Evolutionary conservation across 2,329 filamentous ascomycete species (phyloP), one percentile per base, ranked within the genome.

Genomic region (Colletotrichum sublineola): DNA sequence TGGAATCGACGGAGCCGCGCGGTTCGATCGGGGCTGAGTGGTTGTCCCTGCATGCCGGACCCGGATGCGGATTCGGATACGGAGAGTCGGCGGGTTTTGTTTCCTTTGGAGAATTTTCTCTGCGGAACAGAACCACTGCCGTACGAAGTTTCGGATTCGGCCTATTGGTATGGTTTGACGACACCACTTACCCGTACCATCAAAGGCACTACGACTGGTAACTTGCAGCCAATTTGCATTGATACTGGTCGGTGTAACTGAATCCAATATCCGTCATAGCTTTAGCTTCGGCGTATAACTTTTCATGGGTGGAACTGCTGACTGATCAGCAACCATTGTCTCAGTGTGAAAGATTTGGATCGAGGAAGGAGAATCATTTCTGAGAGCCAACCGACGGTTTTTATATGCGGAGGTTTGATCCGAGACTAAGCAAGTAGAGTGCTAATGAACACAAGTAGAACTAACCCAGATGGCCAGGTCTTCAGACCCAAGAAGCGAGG

Each of bases 41-140:
- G 15, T 36, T 58, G 11, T 29, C 7, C 15, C 33, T 31, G 29
- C 29, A 38, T 55, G 33, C 58, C 68, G 69, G 53, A 72, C 33
- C 24, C 66, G 53, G 55, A 70, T 61, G 48, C 60, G 66, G 66
- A 65, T 69, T 53, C 70, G 70, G 66, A 72, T 70, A 72, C 70
- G 70, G 60, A 48, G 66, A 38, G 18, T 9, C 24, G 36, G 61
- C 38, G 20, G 24, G 24, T 18, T 46, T 7, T 2, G n/a, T 42
- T 40, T 29, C 14, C 31, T 18, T 36, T 7, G 12, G 7, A 55
- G 29, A 8, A 29, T 24, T 11, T 55, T 3, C 29, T 20, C 9
- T 36, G 52, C 31, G 31, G 36, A 56, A 56, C 18, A 36, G 8
- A 15, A n/a, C 56, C 24, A 7, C 12, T 58, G 12, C 56, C 56